These are phyloP conservation scores for Curvularia lunata DNA, from an alignment of 2,329 filamentous ascomycete genomes.

Conservation along the genomic window DNA sequence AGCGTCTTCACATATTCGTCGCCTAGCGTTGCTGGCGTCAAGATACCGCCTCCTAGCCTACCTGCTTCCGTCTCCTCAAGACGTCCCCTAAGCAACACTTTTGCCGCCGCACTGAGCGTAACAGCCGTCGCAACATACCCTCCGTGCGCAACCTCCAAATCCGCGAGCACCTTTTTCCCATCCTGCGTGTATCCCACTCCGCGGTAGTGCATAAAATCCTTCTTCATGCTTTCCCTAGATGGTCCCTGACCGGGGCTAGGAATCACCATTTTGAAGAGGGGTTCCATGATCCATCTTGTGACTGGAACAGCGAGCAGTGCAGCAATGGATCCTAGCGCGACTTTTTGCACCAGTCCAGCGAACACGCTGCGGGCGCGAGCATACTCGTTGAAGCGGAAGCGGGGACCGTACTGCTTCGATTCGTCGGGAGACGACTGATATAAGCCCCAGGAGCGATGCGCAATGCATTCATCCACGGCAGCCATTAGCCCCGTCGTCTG, in stretches of 20 bases:
- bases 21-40: conserved; percentile 75
- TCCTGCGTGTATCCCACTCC: conserved; percentile 66
- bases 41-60: conserved; percentile 68
- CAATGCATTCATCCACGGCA: conserved; percentile 61
- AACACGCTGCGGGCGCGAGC: conserved; percentile 59
- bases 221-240: conserved; percentile 59
- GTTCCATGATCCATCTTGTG: conserved; percentile 53
- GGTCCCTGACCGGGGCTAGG: conserved; percentile 42
- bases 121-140: conserved; percentile 72
- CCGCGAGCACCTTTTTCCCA: conserved; percentile 60
- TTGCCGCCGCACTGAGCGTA: conserved; percentile 68
- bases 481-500: conserved; percentile 62
- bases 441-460: conserved; percentile 66
- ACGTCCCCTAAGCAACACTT: conserved; percentile 67
- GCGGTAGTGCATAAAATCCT: conserved; percentile 68
- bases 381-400: conserved; percentile 65
- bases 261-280: conserved; percentile 39
- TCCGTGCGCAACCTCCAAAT: conserved; percentile 64
- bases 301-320: conserved; percentile 59
- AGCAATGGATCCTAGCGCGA: conserved; percentile 54
- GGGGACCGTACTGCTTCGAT: conserved; percentile 57
- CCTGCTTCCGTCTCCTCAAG: conserved; percentile 56
- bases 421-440: conserved; percentile 48
- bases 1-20: conserved; percentile 70
- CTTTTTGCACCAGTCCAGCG: conserved; percentile 57